phyloP scores from a whole-genome alignment of 2,329 filamentous ascomycete genomes.

The Thermomyces lanuginosus region DNA sequence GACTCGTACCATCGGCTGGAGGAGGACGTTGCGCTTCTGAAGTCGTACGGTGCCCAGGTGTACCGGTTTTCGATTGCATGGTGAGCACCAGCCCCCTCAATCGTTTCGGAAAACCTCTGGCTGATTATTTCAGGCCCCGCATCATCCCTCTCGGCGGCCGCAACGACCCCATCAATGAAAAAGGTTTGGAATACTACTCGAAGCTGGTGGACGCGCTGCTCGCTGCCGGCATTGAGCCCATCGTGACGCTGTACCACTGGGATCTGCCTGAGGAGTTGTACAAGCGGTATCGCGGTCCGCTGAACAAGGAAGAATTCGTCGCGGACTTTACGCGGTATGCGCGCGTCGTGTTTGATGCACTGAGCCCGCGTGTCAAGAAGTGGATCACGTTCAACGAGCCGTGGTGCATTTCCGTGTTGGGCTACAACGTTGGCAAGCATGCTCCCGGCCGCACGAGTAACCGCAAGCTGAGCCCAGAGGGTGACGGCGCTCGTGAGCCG shows the following conservation, averaged over 20 bases:
- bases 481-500: constrained; percentile 59
- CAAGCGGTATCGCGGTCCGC: constrained; percentile 62
- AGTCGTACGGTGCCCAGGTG: constrained; percentile 52
- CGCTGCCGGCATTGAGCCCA: constrained; percentile 58
- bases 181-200: constrained; percentile 61
- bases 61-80: constrained; percentile 79
- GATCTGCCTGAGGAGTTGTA: constrained; percentile 66
- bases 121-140: constrained; percentile 37
- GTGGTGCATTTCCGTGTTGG: constrained; percentile 67
- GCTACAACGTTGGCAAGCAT: constrained; percentile 61
- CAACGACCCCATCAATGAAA: constrained; percentile 63
- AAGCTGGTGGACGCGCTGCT: constrained; percentile 64
- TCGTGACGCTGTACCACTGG: constrained; percentile 79
- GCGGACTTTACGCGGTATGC: constrained; percentile 69
- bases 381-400: constrained; percentile 91
- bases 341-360: constrained; percentile 54
- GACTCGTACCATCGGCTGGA: constrained; percentile 70
- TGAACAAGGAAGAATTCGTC: constrained; percentile 69
- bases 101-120: neutral
- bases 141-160: constrained; percentile 76
- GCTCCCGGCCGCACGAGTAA: constrained; percentile 72
- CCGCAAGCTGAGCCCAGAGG: constrained; percentile 50
- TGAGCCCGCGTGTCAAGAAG: constrained; percentile 60
- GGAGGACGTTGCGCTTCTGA: constrained; percentile 63
- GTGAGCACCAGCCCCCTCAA: constrained; percentile 14